These are phyloP conservation scores for Mycena latifolia DNA, from an alignment of 768 basidiomycete species.

Conservation along the genomic window DNA sequence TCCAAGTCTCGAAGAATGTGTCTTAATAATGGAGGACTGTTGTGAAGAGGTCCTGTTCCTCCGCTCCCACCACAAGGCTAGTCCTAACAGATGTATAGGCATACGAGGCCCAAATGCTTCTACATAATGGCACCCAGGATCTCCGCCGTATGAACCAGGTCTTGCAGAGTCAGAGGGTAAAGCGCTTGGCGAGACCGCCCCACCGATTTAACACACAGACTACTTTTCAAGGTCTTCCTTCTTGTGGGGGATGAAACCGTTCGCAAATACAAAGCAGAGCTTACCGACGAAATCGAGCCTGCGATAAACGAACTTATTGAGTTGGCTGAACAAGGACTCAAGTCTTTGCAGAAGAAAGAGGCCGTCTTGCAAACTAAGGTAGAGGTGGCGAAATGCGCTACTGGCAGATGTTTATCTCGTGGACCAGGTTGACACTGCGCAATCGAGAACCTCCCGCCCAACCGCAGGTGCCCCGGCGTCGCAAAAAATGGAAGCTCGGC, in stretches of 20 bases:
- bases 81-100: slow-evolving; percentile 54
- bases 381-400: background rate
- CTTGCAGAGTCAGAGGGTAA: slow-evolving; percentile 75
- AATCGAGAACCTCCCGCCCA: slow-evolving; percentile 56
- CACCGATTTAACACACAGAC: background rate
- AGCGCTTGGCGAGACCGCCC: background rate
- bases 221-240: slow-evolving; percentile 70
- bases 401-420: background rate
- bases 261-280: slow-evolving; percentile 78
- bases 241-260: slow-evolving; percentile 81
- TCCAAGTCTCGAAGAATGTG: slow-evolving; percentile 80
- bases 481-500: slow-evolving; percentile 76
- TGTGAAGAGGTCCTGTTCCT: slow-evolving; percentile 69
- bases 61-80: background rate
- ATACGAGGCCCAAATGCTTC: slow-evolving; percentile 74
- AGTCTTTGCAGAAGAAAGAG: slow-evolving; percentile 72
- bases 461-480: slow-evolving; percentile 63
- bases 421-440: slow-evolving; percentile 67
- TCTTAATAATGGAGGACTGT: slow-evolving; percentile 83
- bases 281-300: slow-evolving; percentile 86
- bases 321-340: slow-evolving; percentile 77
- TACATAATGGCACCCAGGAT: slow-evolving; percentile 79
- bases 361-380: slow-evolving; percentile 75
- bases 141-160: slow-evolving; percentile 78
- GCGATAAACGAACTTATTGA: slow-evolving; percentile 81